Conservation (phyloP, 257 asterid species). For the Plantago elongata region DNA sequence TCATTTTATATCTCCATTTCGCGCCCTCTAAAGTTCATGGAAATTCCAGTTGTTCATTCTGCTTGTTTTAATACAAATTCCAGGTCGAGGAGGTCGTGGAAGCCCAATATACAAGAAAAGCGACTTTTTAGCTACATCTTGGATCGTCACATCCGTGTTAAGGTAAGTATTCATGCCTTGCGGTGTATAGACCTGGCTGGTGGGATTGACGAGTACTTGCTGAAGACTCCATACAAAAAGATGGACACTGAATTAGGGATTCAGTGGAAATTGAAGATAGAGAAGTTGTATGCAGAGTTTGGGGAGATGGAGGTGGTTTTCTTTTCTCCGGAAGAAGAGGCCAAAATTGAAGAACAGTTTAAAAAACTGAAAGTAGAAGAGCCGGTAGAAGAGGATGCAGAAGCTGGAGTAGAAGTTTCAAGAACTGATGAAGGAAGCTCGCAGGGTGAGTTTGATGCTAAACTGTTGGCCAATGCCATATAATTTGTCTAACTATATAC, state of each 20-base stretch:
- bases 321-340: constrained; percentile 78
- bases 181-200: constrained; percentile 99
- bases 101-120: constrained; percentile 85
- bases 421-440: constrained; percentile 22
- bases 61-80: constrained; percentile 22
- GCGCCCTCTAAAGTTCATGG: too few species aligned
- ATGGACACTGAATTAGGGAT: constrained; percentile 90
- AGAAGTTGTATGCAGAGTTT: constrained; percentile 82
- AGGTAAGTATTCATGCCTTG: constrained; percentile 85
- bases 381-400: constrained; percentile 26
- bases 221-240: constrained; percentile 84
- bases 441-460: constrained; percentile 32
- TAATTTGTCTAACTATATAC: neutral
- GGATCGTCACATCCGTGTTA: constrained; percentile 80
- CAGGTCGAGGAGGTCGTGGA: constrained; percentile 85
- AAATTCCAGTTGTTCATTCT: too few species aligned
- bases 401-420: constrained; percentile 28
- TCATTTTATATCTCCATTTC: too few species aligned
- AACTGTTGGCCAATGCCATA: constrained; percentile 63
- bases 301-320: constrained; percentile 85
- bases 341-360: constrained; percentile 53
- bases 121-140: constrained; percentile 85
- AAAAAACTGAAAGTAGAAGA: constrained; percentile 40
- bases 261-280: constrained; percentile 81
- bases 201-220: constrained; percentile 87